Percentiles rank a stretch among this genome's conserved stretches.
These are phyloP conservation scores for Corylus avellana DNA, from an alignment of 306 rosid genomes.

Conservation along the genomic window DNA sequence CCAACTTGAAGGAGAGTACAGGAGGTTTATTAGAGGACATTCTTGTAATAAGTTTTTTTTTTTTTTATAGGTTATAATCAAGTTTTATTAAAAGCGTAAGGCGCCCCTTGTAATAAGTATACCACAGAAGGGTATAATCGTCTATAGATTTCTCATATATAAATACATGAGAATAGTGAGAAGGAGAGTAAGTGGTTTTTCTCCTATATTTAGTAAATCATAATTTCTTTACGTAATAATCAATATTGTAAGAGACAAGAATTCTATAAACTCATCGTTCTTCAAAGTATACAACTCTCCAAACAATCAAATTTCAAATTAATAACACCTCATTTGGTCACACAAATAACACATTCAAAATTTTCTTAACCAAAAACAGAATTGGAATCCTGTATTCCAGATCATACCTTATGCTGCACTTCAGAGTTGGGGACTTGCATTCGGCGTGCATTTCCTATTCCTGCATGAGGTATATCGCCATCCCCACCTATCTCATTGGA, in stretches of 20 bases:
- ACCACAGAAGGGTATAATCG: no score
- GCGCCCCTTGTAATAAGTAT: no score
- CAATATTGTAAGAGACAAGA: neutral
- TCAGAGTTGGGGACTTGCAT: conserved; percentile 95
- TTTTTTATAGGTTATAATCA: no score
- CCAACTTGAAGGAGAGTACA: no score
- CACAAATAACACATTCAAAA: conserved; percentile 6
- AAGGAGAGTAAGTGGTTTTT: no score
- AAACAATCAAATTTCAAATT: neutral
- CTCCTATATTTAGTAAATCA: neutral
- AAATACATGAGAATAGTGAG: no score
- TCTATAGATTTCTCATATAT: no score
- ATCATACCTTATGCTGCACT: conserved; percentile 78
- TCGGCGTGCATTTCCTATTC: conserved; percentile 93
- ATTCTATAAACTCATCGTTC: neutral
- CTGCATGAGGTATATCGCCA: conserved; percentile 96
- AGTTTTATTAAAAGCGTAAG: no score
- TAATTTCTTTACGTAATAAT: no score
- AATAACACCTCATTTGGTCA: conserved; percentile 8
- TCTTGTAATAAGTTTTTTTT: no score
- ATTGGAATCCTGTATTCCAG: conserved; percentile 14
- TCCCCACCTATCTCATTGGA: conserved; percentile 99
- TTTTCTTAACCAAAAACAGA: conserved; percentile 19
- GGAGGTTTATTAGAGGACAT: no score
- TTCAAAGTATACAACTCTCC: neutral